Conservation (phyloP, 257 asterid species). For the Knoxia roxburghii region DNA sequence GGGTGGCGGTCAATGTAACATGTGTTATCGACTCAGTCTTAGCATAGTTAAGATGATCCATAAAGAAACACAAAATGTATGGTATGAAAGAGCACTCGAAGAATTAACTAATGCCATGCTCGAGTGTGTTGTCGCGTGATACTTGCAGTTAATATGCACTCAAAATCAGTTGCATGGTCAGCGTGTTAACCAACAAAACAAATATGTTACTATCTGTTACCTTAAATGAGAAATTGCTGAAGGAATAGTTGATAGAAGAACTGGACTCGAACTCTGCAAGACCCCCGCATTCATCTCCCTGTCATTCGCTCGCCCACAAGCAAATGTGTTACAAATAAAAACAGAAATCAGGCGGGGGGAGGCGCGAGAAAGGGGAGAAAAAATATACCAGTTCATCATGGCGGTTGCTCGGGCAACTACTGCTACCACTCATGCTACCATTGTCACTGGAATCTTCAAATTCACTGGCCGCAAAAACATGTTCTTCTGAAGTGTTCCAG, state of each 20-base stretch:
- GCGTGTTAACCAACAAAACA: too few species aligned
- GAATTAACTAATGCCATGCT: not conserved
- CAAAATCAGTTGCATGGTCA: not conserved
- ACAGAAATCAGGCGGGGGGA: too few species aligned
- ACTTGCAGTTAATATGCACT: not conserved
- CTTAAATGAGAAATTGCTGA: slow-evolving; percentile 97
- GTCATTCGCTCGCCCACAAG: slow-evolving; percentile 15
- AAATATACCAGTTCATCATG: slow-evolving; percentile 74
- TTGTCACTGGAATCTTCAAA: slow-evolving; percentile 78
- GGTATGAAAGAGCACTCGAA: not conserved
- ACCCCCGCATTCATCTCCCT: slow-evolving; percentile 77
- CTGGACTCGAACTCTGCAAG: slow-evolving; percentile 61
- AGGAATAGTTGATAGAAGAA: slow-evolving; percentile 72
- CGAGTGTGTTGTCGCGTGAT: not conserved
- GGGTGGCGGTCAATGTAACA: slow-evolving; percentile 16
- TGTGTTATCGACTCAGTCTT: too few species aligned
- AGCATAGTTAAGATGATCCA: too few species aligned
- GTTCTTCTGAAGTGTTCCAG: slow-evolving; percentile 95
- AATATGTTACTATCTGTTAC: slow-evolving; percentile 23
- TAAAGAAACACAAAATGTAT: not conserved
- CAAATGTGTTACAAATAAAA: not conserved
- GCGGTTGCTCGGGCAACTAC: slow-evolving; percentile 86
- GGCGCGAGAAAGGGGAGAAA: too few species aligned
- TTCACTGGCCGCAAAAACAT: slow-evolving; percentile 72
- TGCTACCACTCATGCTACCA: slow-evolving; percentile 77